Percentiles rank a stretch among this genome's conserved stretches.
These are phyloP conservation scores for Tolypocladium tundrense DNA, from an alignment of 2,329 filamentous ascomycete genomes.

Conservation along the genomic window DNA sequence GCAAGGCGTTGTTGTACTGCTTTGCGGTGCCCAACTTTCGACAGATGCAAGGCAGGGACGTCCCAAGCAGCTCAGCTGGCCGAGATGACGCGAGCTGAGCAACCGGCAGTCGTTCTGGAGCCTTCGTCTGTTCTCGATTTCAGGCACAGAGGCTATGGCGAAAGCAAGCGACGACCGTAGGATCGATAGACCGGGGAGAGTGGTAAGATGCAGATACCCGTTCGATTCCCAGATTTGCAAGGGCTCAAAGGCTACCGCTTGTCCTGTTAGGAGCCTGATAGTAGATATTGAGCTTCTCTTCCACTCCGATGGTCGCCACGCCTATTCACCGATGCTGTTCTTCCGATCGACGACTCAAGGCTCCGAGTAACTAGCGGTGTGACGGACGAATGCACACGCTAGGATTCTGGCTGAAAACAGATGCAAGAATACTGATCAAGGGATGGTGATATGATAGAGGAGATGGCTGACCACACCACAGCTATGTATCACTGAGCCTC, in stretches of 20 bases:
- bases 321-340: not conserved
- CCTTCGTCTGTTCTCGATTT: not conserved
- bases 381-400: not conserved
- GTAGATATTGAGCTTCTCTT: not conserved
- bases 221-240: not conserved
- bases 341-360: not conserved
- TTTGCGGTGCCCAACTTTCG: not conserved
- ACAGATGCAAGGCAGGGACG: not conserved
- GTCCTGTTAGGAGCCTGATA: not conserved
- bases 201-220: not conserved
- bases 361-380: not conserved
- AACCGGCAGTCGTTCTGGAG: not conserved
- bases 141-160: no score
- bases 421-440: slow-evolving; percentile 1
- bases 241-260: no score
- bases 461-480: not conserved
- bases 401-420: not conserved
- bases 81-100: not conserved
- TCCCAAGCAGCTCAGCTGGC: no score
- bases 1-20: not conserved
- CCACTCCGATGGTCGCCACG: not conserved
- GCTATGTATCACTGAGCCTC: not conserved
- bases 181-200: not conserved
- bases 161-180: not conserved
- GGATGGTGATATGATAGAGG: not conserved